Conservation (phyloP, 345 rosid species). For the Reutealis trisperma region DNA sequence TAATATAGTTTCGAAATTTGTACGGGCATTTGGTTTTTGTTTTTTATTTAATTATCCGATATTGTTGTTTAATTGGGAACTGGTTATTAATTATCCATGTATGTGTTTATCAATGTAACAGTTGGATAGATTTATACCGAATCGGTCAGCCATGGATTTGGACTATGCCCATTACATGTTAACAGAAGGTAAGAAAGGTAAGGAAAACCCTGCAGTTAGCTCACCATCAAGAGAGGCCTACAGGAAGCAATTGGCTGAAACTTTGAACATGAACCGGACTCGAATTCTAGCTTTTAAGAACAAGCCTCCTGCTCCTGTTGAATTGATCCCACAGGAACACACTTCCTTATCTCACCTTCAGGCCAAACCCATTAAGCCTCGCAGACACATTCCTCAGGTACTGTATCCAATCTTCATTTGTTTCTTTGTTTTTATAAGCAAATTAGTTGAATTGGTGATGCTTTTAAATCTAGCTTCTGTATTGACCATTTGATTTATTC, state of each 20-base stretch:
- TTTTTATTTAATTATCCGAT: not conserved
- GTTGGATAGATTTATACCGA: slow-evolving; percentile 24
- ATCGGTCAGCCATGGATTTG: slow-evolving; percentile 21
- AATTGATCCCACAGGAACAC: slow-evolving; percentile 23
- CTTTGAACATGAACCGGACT: slow-evolving; percentile 57
- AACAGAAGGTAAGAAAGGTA: slow-evolving; percentile 42
- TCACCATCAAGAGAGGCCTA: slow-evolving; percentile 68
- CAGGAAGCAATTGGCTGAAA: slow-evolving; percentile 62
- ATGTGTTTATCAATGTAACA: not conserved
- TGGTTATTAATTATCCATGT: not conserved
- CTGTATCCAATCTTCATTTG: not conserved
- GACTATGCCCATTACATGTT: slow-evolving; percentile 28
- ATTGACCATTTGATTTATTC: not conserved
- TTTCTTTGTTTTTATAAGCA: not conserved
- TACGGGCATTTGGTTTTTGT: not conserved
- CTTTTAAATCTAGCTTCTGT: not conserved
- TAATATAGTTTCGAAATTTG: not conserved
- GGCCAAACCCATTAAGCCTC: slow-evolving; percentile 6
- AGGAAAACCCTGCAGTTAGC: slow-evolving; percentile 36
- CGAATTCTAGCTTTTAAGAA: slow-evolving; percentile 71
- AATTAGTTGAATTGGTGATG: not conserved
- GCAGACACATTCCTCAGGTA: slow-evolving; percentile 22
- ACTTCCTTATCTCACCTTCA: slow-evolving; percentile 6
- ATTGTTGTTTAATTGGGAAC: not conserved
- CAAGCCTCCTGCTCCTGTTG: slow-evolving; percentile 52